A percentile compares a stretch with the other conserved stretches of the same genome.
Evolutionary conservation across 805 yeast species (phyloP).

Genomic region (Diddensiella caesifluorescens): DNA sequence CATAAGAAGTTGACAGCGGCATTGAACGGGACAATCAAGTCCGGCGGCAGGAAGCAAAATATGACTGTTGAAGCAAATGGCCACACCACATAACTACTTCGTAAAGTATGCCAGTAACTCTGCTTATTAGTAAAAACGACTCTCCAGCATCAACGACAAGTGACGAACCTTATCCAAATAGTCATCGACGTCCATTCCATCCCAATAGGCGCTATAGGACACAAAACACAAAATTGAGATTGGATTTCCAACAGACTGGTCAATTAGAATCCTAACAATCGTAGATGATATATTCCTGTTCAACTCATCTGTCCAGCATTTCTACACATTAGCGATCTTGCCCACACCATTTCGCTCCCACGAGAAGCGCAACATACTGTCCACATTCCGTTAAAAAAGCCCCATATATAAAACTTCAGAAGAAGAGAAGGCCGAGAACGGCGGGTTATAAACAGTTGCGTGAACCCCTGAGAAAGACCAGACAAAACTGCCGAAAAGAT

Average conservation of each 20-base stretch:
- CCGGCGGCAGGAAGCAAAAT: conserved; percentile 21
- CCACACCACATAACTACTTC: conserved; percentile 24
- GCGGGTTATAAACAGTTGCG: conserved; percentile 23
- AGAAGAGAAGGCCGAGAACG: conserved; percentile 14
- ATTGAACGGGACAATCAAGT: conserved; percentile 24
- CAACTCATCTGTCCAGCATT: conserved; percentile 35
- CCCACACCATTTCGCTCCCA: background rate
- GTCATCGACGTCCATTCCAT: conserved; percentile 31
- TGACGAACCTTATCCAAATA: conserved; percentile 24
- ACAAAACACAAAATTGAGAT: conserved; percentile 30
- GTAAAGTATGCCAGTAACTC: conserved; percentile 18
- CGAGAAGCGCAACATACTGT: conserved; percentile 23
- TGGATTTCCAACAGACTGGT: conserved; percentile 34
- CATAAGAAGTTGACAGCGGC: conserved; percentile 23
- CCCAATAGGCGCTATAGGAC: conserved; percentile 34
- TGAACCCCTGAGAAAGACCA: conserved; percentile 32
- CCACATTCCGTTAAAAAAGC: conserved; percentile 33
- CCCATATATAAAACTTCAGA: conserved; percentile 35
- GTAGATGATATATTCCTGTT: conserved; percentile 21
- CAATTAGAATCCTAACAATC: conserved; percentile 26
- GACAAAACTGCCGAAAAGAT: conserved; percentile 28
- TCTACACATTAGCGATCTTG: conserved; percentile 8
- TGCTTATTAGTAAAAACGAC: conserved; percentile 10
- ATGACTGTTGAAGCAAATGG: conserved; percentile 22
- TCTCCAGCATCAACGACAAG: too few species aligned